Evolutionary conservation across 108 stramenopile species (phyloP).

Genomic region (Cyclotella choctawhatcheeana): DNA sequence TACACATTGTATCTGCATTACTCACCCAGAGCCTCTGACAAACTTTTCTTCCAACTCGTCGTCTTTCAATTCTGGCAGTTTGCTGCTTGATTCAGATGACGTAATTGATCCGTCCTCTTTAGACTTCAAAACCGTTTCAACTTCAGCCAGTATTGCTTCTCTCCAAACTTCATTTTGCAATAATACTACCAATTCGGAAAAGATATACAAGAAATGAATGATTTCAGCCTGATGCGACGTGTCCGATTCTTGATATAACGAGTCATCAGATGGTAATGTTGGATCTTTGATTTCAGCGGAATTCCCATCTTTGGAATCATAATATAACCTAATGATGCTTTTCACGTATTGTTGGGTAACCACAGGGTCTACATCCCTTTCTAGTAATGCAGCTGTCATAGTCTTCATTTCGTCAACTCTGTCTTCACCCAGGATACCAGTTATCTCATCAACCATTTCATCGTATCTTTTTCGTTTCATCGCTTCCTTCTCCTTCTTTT

Average conservation of each 20-base stretch:
- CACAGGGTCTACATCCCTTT: not conserved
- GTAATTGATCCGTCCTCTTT: slow-evolving; percentile 6
- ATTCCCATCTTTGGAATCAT: slow-evolving; percentile 16
- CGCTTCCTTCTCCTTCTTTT: slow-evolving; percentile 51
- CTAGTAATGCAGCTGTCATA: slow-evolving; percentile 36
- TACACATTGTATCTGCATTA: not conserved
- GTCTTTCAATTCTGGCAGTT: slow-evolving; percentile 43
- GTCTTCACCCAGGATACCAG: slow-evolving; percentile 51
- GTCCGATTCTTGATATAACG: slow-evolving; percentile 5
- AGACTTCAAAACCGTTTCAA: slow-evolving; percentile 41
- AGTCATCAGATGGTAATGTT: slow-evolving; percentile 22
- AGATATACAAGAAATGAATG: slow-evolving; percentile 56
- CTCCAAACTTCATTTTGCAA: slow-evolving; percentile 56
- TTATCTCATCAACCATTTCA: slow-evolving; percentile 50
- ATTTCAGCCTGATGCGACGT: slow-evolving; percentile 26
- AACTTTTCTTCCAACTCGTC: slow-evolving; percentile 73
- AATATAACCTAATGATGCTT: slow-evolving; percentile 42
- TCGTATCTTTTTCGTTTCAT: slow-evolving; percentile 54
- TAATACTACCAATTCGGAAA: slow-evolving; percentile 73
- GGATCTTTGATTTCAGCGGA: not conserved
- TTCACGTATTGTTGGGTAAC: slow-evolving; percentile 53
- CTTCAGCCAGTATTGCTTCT: slow-evolving; percentile 57
- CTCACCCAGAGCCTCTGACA: slow-evolving; percentile 78
- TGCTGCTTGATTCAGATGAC: not conserved
- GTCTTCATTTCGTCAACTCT: slow-evolving; percentile 49